A percentile compares a stretch with the other conserved stretches of the same genome.
Evolutionary conservation across 768 basidiomycete genomes (phyloP).

Genomic region (Austroboletus eburneus): DNA sequence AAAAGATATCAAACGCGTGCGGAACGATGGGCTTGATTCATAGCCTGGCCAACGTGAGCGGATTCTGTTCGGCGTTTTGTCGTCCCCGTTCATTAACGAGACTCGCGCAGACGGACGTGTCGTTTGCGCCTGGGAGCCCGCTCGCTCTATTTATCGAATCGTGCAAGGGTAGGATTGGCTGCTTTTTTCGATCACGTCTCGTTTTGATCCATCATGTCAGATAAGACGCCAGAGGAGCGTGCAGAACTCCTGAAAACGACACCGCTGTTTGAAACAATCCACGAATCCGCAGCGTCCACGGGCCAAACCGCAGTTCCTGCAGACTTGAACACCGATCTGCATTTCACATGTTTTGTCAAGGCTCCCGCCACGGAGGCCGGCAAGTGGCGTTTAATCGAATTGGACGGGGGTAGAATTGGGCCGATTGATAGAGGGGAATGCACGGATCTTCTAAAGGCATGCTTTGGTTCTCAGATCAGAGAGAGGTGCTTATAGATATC

Average conservation of each 20-base stretch:
- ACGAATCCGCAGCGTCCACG: slow-evolving; percentile 59
- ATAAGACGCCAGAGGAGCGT: slow-evolving; percentile 66
- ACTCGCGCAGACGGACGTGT: slow-evolving; percentile 48
- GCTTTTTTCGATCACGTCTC: not conserved
- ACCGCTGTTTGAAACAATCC: slow-evolving; percentile 72
- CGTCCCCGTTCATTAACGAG: slow-evolving; percentile 1
- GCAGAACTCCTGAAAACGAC: slow-evolving; percentile 74
- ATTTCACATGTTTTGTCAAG: slow-evolving; percentile 84
- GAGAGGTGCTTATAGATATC: not conserved
- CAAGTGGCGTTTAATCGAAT: slow-evolving; percentile 61
- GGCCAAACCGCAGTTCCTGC: slow-evolving; percentile 68
- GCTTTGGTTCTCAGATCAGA: not conserved
- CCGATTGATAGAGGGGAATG: slow-evolving; percentile 78
- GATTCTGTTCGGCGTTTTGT: not conserved
- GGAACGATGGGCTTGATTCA: slow-evolving; percentile 87
- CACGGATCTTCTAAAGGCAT: slow-evolving; percentile 54
- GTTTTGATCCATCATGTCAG: slow-evolving; percentile 32
- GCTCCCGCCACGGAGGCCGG: slow-evolving; percentile 43
- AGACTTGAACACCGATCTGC: slow-evolving; percentile 68
- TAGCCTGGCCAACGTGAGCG: slow-evolving; percentile 73
- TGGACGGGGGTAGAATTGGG: slow-evolving; percentile 76
- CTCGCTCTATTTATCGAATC: slow-evolving; percentile 63
- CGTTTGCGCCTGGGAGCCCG: slow-evolving; percentile 51
- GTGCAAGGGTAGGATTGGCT: slow-evolving; percentile 46
- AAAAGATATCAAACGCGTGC: slow-evolving; percentile 77